These are phyloP conservation scores for Coleophoma cylindrospora DNA, from an alignment of 2,329 filamentous ascomycete genomes.

Conservation along the genomic window DNA sequence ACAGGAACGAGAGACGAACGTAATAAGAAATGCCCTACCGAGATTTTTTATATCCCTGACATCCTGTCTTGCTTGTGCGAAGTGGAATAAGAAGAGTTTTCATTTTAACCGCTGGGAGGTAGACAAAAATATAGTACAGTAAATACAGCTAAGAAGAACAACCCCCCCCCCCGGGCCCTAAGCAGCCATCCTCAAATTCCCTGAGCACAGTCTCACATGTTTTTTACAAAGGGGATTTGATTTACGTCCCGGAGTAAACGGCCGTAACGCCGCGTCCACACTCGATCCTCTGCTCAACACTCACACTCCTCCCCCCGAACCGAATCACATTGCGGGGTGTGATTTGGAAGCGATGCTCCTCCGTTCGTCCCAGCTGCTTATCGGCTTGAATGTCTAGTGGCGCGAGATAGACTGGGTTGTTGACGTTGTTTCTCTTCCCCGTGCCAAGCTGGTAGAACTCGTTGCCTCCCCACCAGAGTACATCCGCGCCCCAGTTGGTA, in stretches of 20 bases:
- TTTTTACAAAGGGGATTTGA: no score
- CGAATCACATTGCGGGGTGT: conserved; percentile 70
- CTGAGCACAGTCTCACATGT: no score
- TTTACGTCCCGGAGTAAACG: conserved; percentile 62
- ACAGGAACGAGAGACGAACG: no score
- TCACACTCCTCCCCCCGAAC: conserved; percentile 65
- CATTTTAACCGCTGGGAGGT: no score
- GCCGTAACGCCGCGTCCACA: conserved; percentile 79
- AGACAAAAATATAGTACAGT: no score
- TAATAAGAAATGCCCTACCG: no score
- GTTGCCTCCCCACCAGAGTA: conserved; percentile 92
- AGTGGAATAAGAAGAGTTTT: no score
- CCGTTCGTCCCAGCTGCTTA: conserved; percentile 54
- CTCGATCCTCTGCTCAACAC: conserved; percentile 80
- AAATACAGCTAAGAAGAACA: no score
- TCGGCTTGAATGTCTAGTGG: conserved; percentile 65
- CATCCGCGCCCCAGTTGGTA: conserved; percentile 83
- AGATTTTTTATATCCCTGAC: no score
- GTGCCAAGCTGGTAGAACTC: conserved; percentile 91
- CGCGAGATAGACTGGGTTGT: conserved; percentile 71
- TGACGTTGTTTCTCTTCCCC: conserved; percentile 78
- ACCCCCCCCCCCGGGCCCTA: no score
- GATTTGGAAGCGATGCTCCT: conserved; percentile 73
- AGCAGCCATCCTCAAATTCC: no score
- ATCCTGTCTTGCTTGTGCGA: no score